Conservation (phyloP, 2,329 filamentous ascomycete species). For the Apiospora hydei region DNA sequence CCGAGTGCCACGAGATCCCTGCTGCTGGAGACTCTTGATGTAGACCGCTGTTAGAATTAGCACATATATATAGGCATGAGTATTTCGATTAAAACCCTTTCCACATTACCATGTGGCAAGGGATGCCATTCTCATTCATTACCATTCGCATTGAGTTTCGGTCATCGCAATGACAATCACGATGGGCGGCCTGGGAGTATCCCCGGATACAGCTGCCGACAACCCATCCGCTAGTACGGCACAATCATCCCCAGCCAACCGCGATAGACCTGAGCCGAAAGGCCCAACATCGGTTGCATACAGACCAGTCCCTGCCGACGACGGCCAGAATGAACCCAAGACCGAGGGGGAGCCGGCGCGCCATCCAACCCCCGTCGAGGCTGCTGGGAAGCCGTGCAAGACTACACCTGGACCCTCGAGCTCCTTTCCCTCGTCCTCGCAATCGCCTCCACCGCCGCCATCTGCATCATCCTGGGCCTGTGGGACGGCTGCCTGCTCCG, state of each 20-base stretch:
- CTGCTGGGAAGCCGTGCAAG: constrained; percentile 18
- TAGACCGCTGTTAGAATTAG: background rate
- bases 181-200: background rate
- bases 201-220: too few relatives aligned
- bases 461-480: constrained; percentile 3
- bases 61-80: background rate
- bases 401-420: constrained; percentile 8
- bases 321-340: background rate
- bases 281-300: background rate
- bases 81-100: background rate
- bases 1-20: background rate
- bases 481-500: background rate
- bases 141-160: background rate
- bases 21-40: background rate
- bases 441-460: background rate
- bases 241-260: too few relatives aligned
- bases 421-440: constrained; percentile 13
- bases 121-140: background rate
- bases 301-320: constrained; percentile 9
- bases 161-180: background rate
- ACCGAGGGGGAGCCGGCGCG: background rate
- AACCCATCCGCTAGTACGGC: background rate
- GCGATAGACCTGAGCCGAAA: background rate
- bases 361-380: background rate
- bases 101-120: background rate